phyloP scores from a whole-genome alignment of 2,329 filamentous ascomycete genomes.

The Whalleya microplaca region DNA sequence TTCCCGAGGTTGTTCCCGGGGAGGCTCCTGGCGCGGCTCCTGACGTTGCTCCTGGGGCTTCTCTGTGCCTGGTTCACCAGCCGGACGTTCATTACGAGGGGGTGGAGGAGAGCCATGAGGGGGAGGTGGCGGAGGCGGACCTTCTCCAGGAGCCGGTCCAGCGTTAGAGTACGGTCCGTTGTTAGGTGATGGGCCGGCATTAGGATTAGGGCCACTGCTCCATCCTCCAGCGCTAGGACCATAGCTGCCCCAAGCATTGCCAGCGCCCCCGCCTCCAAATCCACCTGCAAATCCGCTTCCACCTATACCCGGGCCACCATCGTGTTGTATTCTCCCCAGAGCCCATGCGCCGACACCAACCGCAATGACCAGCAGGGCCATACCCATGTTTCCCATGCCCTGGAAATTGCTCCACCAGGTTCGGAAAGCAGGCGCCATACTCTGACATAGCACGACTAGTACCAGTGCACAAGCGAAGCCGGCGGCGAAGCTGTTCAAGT shows the following conservation, averaged over 20 bases:
- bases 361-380: constrained; percentile 71
- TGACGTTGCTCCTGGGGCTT: constrained; percentile 43
- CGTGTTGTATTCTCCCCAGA: constrained; percentile 66
- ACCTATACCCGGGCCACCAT: constrained; percentile 40
- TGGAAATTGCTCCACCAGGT: constrained; percentile 74
- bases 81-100: constrained; percentile 31
- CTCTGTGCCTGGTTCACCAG: constrained; percentile 31
- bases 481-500: constrained; percentile 88
- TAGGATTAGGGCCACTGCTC: constrained; percentile 25
- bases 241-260: constrained; percentile 28
- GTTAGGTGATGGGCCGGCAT: constrained; percentile 20
- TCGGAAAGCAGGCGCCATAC: constrained; percentile 72
- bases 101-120: constrained; percentile 39
- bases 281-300: too few species aligned
- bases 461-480: constrained; percentile 80
- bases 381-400: constrained; percentile 72
- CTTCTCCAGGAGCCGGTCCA: constrained; percentile 32
- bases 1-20: too few species aligned
- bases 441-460: constrained; percentile 72
- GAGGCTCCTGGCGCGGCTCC: too few species aligned
- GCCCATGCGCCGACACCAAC: constrained; percentile 82
- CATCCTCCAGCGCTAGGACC: constrained; percentile 30
- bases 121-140: constrained; percentile 42
- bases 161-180: constrained; percentile 25
- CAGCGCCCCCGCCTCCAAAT: constrained; percentile 16